Base-by-base conservation (phyloP, 805 yeast species). In the Pichia kluyveri region DNA sequence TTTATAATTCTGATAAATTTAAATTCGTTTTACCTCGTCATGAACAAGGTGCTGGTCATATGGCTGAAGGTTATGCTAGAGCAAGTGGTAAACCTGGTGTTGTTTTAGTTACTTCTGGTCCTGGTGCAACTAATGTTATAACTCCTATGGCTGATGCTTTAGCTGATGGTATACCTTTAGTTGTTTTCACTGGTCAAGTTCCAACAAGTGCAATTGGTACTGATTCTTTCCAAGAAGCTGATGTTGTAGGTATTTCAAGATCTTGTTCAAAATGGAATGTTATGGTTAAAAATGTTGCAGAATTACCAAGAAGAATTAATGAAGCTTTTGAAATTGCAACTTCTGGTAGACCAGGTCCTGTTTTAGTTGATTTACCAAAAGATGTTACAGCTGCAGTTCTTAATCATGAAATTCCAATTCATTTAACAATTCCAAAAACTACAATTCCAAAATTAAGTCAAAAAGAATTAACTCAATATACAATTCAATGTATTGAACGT, bases 41-140 rank as follows among this genome's bases (percentile, higher is more conserved):
- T 67, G 99, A 93, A 69, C 99, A 93, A 70, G 99, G 99, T 66
- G 99, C 98, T 17, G 99, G 99, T 46, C 99, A 93, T 69, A 93
- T 93, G 98, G 99, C 99, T 48, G 97, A 93, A 71, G 99, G 99
- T 51, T 93, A 93, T 58, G 97, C 99, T 48, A 77, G 95, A 57
- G 99, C 96, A 39, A 68, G 75, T 42, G 99, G 98, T 51, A 93
- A 87, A 69, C 95, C 97, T 14, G 99, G 99, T 71, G 95, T 93
- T 55, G 98, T 93, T 44, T 73, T 93, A 60, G 99, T 93, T 45
- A 93, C 99, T n/a, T 88, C 96, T 1, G 99, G 99, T 45, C 99
- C 99, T 31, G 99, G 98, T 62, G 99, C 98, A 44, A 93, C 99
- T 47, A 93, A 93, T 63, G 96, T 93, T 51, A 82, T 93, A 54